A percentile compares a stretch with the other conserved stretches of the same genome.
Evolutionary conservation across 805 yeast genomes (phyloP).

Genomic region (Tetrapisispora taiwanensis): DNA sequence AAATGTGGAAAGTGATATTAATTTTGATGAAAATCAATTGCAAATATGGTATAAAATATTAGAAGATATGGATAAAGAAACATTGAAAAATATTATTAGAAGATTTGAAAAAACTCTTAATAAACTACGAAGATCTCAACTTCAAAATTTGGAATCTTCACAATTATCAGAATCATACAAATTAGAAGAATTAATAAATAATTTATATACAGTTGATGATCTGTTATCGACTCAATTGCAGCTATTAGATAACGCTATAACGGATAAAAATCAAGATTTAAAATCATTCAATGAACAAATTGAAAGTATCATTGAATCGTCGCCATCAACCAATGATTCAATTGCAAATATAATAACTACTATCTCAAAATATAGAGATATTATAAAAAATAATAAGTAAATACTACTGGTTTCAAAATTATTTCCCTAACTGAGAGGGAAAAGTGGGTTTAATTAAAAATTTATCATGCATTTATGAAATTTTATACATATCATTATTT

Average conservation of each 20-base stretch:
- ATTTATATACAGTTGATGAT: conserved; percentile 11
- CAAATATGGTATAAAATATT: background rate
- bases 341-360: background rate
- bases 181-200: conserved; percentile 14
- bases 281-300: background rate
- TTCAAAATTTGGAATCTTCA: conserved; percentile 7
- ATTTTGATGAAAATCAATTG: background rate
- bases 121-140: conserved; percentile 5
- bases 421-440: no score
- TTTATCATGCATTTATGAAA: no score
- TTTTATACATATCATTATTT: no score
- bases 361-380: background rate
- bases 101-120: background rate
- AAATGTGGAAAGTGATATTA: background rate
- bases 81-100: background rate
- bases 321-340: background rate
- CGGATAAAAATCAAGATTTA: background rate
- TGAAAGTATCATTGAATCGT: background rate
- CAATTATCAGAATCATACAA: conserved; percentile 11
- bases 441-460: no score
- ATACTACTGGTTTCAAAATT: no score
- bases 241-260: background rate
- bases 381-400: background rate
- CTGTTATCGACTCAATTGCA: background rate
- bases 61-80: background rate